These are phyloP conservation scores for Phyllosticta capitalensis DNA, from an alignment of 2,329 filamentous ascomycete genomes.

Conservation along the genomic window DNA sequence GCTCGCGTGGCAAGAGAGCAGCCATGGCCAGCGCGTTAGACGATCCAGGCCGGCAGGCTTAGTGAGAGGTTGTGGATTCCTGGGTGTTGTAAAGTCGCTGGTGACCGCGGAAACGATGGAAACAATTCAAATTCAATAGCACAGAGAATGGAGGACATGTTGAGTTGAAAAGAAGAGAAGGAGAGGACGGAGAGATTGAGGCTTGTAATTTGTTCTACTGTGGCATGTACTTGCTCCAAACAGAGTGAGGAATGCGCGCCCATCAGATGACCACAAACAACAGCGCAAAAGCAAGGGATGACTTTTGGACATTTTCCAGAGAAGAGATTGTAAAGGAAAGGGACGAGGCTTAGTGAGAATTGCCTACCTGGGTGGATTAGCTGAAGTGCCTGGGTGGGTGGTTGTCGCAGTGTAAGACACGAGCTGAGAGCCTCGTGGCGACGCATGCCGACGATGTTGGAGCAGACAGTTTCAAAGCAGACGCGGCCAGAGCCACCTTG, in stretches of 20 bases:
- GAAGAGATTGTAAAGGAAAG: too few relatives aligned
- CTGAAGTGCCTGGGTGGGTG: not conserved
- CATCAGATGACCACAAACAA: not conserved
- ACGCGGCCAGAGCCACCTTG: too few relatives aligned
- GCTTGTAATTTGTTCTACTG: slow-evolving; percentile 7
- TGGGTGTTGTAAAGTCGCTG: not conserved
- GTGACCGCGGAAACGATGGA: slow-evolving; percentile 1
- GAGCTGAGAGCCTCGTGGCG: not conserved
- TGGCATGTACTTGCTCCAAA: slow-evolving; percentile 10
- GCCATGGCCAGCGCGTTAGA: too few relatives aligned
- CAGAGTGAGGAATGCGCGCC: slow-evolving; percentile 7
- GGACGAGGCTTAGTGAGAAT: not conserved
- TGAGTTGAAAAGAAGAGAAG: not conserved
- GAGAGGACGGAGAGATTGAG: slow-evolving; percentile 4
- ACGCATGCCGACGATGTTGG: not conserved
- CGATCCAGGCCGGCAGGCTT: not conserved
- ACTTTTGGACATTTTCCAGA: not conserved
- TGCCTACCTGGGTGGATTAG: slow-evolving; percentile 1
- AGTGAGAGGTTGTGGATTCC: not conserved
- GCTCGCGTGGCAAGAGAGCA: not conserved
- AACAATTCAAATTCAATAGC: not conserved
- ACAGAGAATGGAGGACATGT: slow-evolving; percentile 1
- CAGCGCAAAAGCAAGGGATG: slow-evolving; percentile 9
- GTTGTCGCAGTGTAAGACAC: not conserved
- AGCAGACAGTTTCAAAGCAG: not conserved